Conservation (phyloP, 768 basidiomycete species). For the Auricularia heimuer region DNA sequence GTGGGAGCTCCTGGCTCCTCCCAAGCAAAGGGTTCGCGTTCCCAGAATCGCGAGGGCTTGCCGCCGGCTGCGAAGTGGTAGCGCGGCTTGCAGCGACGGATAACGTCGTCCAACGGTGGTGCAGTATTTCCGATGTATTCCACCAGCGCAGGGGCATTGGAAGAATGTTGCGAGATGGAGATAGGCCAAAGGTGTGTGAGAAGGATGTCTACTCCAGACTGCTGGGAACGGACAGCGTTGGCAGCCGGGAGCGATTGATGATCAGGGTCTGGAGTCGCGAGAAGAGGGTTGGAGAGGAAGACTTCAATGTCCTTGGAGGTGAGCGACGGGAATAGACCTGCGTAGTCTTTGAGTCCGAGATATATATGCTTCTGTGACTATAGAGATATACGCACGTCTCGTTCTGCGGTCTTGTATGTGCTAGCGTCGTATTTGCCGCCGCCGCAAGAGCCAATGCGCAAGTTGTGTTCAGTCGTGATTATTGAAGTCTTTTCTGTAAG, state of each 20-base stretch:
- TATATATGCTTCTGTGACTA: too few species aligned
- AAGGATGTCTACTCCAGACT: slow-evolving; percentile 69
- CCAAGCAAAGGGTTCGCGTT: slow-evolving; percentile 88
- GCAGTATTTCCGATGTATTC: slow-evolving; percentile 21
- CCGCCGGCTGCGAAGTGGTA: slow-evolving; percentile 78
- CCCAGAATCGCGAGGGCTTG: slow-evolving; percentile 78
- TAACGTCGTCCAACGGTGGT: slow-evolving; percentile 53
- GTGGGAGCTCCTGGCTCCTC: slow-evolving; percentile 43
- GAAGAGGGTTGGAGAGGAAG: slow-evolving; percentile 55
- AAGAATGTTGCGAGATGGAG: slow-evolving; percentile 50
- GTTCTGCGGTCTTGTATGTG: slow-evolving; percentile 48
- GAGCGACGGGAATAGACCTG: slow-evolving; percentile 75
- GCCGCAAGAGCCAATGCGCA: slow-evolving; percentile 70
- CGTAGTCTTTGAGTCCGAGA: background rate
- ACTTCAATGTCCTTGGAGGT: slow-evolving; percentile 60
- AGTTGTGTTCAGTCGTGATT: slow-evolving; percentile 65
- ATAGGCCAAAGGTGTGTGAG: slow-evolving; percentile 74
- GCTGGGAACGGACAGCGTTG: slow-evolving; percentile 46
- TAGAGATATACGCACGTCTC: slow-evolving; percentile 39
- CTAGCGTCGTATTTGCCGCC: slow-evolving; percentile 65
- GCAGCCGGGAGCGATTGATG: slow-evolving; percentile 62
- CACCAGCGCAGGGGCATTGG: slow-evolving; percentile 32
- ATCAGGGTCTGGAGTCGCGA: slow-evolving; percentile 30
- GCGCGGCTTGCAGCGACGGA: slow-evolving; percentile 61
- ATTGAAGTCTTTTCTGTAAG: slow-evolving; percentile 67